Conservation (phyloP, 805 yeast genomes). For the Sungouiella blattae region DNA sequence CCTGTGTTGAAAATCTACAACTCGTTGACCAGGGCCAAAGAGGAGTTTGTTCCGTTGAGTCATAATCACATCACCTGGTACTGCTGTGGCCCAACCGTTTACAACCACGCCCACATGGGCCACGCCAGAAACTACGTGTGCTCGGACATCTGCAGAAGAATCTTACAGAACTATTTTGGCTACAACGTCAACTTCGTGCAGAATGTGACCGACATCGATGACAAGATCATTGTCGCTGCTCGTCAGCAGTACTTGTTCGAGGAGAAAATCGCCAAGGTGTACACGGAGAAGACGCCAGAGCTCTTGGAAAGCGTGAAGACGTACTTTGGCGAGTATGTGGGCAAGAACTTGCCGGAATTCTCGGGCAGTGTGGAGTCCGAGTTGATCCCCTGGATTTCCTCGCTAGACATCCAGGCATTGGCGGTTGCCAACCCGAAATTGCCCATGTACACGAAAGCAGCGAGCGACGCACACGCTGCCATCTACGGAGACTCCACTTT, state of each 20-base stretch:
- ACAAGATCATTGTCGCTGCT: conserved; percentile 91
- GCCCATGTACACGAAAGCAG: conserved; percentile 77
- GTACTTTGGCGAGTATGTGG: conserved; percentile 49
- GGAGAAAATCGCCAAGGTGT: conserved; percentile 39
- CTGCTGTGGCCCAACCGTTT: conserved; percentile 98
- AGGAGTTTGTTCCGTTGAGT: conserved; percentile 66
- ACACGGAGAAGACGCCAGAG: conserved; percentile 26
- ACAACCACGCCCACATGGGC: conserved; percentile 96
- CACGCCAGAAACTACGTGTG: conserved; percentile 97
- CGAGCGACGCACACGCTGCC: conserved; percentile 48
- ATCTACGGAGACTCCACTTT: conserved; percentile 20
- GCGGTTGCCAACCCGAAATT: conserved; percentile 71
- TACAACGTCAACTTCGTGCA: conserved; percentile 86
- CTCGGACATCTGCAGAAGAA: conserved; percentile 87
- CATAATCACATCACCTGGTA: conserved; percentile 83
- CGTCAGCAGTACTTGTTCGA: conserved; percentile 83
- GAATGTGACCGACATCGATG: conserved; percentile 98
- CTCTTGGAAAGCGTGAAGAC: conserved; percentile 36
- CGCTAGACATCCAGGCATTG: conserved; percentile 48
- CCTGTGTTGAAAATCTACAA: conserved; percentile 64
- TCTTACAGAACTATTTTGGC: conserved; percentile 87
- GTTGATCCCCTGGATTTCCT: conserved; percentile 50
- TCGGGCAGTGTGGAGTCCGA: conserved; percentile 24
- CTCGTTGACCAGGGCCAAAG: conserved; percentile 78
- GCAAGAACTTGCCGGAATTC: conserved; percentile 51